phyloP scores from a whole-genome alignment of 306 rosid genomes.

The Cucumis cinereus region DNA sequence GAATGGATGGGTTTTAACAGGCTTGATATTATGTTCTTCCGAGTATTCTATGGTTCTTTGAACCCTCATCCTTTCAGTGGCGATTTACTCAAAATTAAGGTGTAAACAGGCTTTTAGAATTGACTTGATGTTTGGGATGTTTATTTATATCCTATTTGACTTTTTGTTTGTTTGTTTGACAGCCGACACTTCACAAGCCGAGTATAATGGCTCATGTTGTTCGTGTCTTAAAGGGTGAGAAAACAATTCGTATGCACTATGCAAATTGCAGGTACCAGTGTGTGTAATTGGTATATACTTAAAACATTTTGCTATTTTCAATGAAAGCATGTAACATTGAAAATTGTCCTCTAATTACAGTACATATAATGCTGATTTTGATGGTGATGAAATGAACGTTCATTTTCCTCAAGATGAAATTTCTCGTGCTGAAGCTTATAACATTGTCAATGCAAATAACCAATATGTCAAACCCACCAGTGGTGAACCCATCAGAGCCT shows the following conservation, averaged over 20 bases:
- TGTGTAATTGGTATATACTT: background rate
- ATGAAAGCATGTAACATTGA: slow-evolving; percentile 8
- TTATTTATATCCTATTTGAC: background rate
- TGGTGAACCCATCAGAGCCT: slow-evolving; percentile 86
- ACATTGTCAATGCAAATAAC: slow-evolving; percentile 86
- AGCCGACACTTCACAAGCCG: slow-evolving; percentile 99
- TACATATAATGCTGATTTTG: slow-evolving; percentile 94
- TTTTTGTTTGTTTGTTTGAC: slow-evolving; percentile 11
- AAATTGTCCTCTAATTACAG: slow-evolving; percentile 25
- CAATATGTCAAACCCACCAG: slow-evolving; percentile 96
- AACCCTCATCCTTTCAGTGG: no score
- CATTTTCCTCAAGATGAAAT: slow-evolving; percentile 98
- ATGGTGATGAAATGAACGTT: slow-evolving; percentile 95
- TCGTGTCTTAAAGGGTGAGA: slow-evolving; percentile 90
- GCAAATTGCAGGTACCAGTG: slow-evolving; percentile 38
- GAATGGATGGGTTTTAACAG: background rate
- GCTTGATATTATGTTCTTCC: background rate
- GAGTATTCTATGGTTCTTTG: background rate
- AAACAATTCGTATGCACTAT: slow-evolving; percentile 93
- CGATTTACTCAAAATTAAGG: background rate
- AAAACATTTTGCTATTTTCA: background rate
- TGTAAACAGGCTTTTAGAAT: background rate
- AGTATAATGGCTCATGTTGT: slow-evolving; percentile 96
- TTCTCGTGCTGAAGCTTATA: slow-evolving; percentile 94
- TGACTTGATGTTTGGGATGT: background rate